Evolutionary conservation across 768 basidiomycete genomes (phyloP).

Genomic region (Trametes punicea): DNA sequence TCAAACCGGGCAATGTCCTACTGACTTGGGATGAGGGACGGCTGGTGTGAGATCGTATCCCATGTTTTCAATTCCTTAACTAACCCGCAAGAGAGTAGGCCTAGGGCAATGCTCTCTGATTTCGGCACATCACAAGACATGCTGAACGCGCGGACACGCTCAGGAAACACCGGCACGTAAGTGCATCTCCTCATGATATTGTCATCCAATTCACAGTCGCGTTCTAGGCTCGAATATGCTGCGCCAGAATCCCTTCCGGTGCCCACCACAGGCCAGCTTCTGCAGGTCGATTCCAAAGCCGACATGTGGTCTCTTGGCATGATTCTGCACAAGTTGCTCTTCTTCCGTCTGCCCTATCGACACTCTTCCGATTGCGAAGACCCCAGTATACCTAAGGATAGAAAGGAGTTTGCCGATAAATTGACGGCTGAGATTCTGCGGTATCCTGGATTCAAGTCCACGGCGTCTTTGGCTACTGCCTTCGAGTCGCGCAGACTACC

Average conservation of each 20-base stretch:
- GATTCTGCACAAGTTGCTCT: constrained; percentile 91
- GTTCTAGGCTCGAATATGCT: constrained; percentile 72
- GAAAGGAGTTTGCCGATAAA: constrained; percentile 60
- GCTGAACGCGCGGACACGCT: constrained; percentile 66
- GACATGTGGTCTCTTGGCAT: constrained; percentile 99
- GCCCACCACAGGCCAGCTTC: constrained; percentile 58
- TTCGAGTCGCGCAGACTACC: constrained; percentile 77
- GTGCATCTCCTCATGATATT: constrained; percentile 28
- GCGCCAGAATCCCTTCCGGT: constrained; percentile 85
- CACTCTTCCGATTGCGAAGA: constrained; percentile 59
- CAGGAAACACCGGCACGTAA: constrained; percentile 94
- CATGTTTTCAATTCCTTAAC: not conserved
- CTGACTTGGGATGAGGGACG: constrained; percentile 87
- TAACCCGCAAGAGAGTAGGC: constrained; percentile 41
- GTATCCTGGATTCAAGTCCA: constrained; percentile 73
- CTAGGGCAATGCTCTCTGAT: constrained; percentile 91
- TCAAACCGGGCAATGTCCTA: constrained; percentile 93
- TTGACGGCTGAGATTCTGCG: constrained; percentile 69
- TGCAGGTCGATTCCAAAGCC: constrained; percentile 78
- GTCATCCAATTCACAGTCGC: not conserved
- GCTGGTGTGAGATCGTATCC: constrained; percentile 54
- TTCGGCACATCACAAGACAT: constrained; percentile 95
- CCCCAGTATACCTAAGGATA: constrained; percentile 39
- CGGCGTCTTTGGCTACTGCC: constrained; percentile 43
- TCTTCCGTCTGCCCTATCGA: constrained; percentile 84